These are phyloP conservation scores for Blepharisma stoltei DNA, from an alignment of 73 alveolate species.

Conservation along the genomic window DNA sequence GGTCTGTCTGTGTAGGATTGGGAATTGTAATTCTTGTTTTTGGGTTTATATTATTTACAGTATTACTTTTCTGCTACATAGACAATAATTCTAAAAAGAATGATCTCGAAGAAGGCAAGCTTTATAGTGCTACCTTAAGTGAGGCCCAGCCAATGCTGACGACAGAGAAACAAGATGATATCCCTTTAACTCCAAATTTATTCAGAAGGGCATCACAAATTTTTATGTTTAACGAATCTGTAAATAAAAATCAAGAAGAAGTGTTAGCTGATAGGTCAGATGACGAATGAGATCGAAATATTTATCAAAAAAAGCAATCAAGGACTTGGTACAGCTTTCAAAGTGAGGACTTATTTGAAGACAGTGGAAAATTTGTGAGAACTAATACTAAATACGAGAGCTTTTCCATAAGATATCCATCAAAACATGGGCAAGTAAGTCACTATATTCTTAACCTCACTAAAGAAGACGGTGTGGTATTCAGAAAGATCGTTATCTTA, in stretches of 20 bases:
- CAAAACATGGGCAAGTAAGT: not conserved
- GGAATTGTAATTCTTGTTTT: not conserved
- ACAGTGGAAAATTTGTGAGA: not conserved
- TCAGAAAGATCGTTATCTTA: not conserved
- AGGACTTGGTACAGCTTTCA: not conserved
- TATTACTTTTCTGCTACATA: not conserved
- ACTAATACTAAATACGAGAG: not conserved
- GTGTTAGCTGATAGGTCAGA: not conserved
- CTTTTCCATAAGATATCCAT: not conserved
- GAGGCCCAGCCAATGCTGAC: not conserved
- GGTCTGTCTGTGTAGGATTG: not conserved
- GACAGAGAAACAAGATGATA: not conserved
- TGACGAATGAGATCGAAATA: not conserved
- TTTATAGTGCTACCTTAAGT: too few relatives aligned
- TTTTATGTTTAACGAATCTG: not conserved
- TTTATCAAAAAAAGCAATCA: not conserved
- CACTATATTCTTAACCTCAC: not conserved
- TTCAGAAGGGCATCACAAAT: not conserved
- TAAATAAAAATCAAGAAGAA: not conserved
- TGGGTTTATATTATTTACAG: not conserved
- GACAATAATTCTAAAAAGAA: not conserved
- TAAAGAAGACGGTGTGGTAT: not conserved
- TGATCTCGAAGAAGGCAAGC: too few relatives aligned
- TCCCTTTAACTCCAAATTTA: not conserved
- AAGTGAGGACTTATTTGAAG: not conserved